Base-by-base conservation (phyloP, 805 yeast genomes). In the Hanseniaspora lachancei region DNA sequence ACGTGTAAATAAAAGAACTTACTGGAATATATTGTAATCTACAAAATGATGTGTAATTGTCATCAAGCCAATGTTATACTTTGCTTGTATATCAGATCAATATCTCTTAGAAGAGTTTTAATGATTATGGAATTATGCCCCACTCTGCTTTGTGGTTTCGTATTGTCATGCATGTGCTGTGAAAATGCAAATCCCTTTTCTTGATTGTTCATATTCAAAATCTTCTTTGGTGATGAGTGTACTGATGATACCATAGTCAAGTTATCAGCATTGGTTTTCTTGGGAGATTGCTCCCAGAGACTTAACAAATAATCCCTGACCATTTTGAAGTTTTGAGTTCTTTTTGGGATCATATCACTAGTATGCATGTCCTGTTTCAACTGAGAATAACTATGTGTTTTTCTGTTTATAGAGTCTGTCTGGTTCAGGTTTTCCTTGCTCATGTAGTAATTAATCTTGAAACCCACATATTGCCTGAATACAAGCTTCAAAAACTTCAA, bases 51-150 rank as follows among this genome's bases (percentile, higher is more conserved):
- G 13, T 7, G 20, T 3, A 4, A 10, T 8, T 13, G 7, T 39
- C 18, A 20, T 40, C 41, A 55, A 10, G 58, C 58, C 12, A 55
- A 23, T 12, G 58, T 55, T 15, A 55, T 55, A 21, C 54, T 42
- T 39, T 55, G 55, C 16, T 46, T 55, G 35, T 55, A 55, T 16
- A 55, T 55, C 36, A 39, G 27, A 47, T 60, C 53, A 13, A 68
- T 64, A 52, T 68, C 71, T 21, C 62, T 59, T 38, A 70, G 66
- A 20, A 68, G 55, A 40, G 68, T 70, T 21, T 61, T 63, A n/a
- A 68, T 64, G 29, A 68, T 56, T 15, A 68, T 63, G 1, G 72
- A 68, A 54, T 67, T 69, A 21, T 61, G 60, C 2, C 71, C 71
- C 15, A 68, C 70, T 24, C 58, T 65, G 63, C 44, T 57, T 55